Conservation (phyloP, 73 alveolate species). For the Paramecium octaurelia region DNA sequence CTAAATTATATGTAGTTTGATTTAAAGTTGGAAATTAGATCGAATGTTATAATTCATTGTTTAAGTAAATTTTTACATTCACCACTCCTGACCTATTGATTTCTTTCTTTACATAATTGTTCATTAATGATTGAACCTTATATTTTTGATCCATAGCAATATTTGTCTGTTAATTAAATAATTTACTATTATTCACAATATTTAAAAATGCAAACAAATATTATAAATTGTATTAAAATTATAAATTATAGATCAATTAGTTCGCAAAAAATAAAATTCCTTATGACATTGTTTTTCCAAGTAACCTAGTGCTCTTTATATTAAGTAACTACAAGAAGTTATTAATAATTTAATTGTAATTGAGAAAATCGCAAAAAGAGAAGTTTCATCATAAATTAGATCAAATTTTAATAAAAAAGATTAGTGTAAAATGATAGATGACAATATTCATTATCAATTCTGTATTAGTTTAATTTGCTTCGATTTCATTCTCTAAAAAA, state of each 20-base stretch:
- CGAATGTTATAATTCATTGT: not conserved
- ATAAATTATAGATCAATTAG: not conserved
- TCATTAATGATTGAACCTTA: not conserved
- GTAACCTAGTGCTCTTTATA: not conserved
- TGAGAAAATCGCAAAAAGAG: not conserved
- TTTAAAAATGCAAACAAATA: not conserved
- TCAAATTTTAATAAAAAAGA: not conserved
- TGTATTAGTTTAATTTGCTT: not conserved
- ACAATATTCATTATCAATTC: not conserved
- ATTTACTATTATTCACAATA: not conserved
- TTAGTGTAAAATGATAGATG: not conserved
- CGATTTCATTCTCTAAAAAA: not conserved
- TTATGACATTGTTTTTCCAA: not conserved
- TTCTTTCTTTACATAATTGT: conserved; percentile 14
- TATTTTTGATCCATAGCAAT: not conserved
- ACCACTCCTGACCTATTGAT: not conserved
- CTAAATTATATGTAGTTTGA: not conserved
- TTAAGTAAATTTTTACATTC: conserved; percentile 17
- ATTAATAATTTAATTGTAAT: not conserved
- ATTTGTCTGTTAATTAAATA: conserved; percentile 17
- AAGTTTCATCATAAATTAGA: not conserved
- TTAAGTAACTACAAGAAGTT: not conserved
- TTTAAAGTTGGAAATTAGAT: not conserved
- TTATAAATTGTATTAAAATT: not conserved
- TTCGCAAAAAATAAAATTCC: not conserved